phyloP scores from a whole-genome alignment of 345 rosid species.

The Pugionium cornutum region DNA sequence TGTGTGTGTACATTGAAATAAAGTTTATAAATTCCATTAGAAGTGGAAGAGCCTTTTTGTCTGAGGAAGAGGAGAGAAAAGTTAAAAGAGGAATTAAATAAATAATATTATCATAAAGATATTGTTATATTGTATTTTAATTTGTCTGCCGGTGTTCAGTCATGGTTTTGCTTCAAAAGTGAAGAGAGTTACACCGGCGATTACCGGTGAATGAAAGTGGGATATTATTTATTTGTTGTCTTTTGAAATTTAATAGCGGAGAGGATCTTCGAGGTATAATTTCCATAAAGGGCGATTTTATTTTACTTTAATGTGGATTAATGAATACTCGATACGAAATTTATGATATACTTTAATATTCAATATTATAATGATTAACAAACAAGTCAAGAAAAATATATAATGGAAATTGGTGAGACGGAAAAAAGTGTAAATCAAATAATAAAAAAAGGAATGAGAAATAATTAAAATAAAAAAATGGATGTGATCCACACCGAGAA shows the following conservation, averaged over 20 bases:
- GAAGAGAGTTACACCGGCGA: conserved; percentile 19
- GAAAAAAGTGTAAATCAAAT: not conserved
- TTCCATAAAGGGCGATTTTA: conserved; percentile 29
- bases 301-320: conserved; percentile 21
- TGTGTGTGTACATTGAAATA: conserved; percentile 22
- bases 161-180: conserved; percentile 7
- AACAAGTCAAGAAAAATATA: conserved; percentile 5
- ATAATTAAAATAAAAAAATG: not conserved
- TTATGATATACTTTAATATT: conserved; percentile 16
- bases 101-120: not conserved
- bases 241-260: conserved; percentile 30
- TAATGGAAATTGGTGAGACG: not conserved
- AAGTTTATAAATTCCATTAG: conserved; percentile 26
- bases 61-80: conserved; percentile 21
- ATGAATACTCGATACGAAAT: conserved; percentile 32
- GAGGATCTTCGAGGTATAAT: conserved; percentile 36
- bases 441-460: not conserved
- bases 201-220: conserved; percentile 31
- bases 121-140: not conserved
- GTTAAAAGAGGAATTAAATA: not conserved
- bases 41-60: conserved; percentile 38
- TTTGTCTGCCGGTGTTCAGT: conserved; percentile 35
- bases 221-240: conserved; percentile 27
- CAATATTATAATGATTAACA: conserved; percentile 16
- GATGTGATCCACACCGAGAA: conserved; percentile 29